phyloP scores from a whole-genome alignment of 2,329 filamentous ascomycete species.

The Podosphaera fusca region DNA sequence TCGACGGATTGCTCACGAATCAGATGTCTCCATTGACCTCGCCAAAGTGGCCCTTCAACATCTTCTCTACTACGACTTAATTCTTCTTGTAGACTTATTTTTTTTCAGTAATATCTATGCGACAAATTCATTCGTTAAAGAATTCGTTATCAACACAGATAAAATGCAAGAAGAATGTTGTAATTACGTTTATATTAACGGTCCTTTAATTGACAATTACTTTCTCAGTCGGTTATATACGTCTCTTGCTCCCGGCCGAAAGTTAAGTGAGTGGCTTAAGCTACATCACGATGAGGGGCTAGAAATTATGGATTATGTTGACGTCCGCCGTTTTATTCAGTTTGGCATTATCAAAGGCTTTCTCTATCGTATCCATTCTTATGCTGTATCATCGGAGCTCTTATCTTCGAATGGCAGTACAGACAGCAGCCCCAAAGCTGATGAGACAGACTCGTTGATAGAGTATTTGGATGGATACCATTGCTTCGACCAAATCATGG shows the following conservation, averaged over 20 bases:
- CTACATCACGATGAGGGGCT: slow-evolving; percentile 43
- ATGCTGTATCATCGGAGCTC: slow-evolving; percentile 48
- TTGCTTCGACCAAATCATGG: slow-evolving; percentile 64
- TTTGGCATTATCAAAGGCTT: slow-evolving; percentile 93
- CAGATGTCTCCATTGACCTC: slow-evolving; percentile 69
- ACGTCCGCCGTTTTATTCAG: slow-evolving; percentile 77
- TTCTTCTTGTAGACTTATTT: slow-evolving; percentile 82
- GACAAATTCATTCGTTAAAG: slow-evolving; percentile 50
- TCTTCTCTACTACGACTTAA: slow-evolving; percentile 77
- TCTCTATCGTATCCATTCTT: slow-evolving; percentile 80
- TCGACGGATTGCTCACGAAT: slow-evolving; percentile 60
- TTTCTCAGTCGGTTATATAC: slow-evolving; percentile 66
- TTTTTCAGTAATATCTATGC: slow-evolving; percentile 86
- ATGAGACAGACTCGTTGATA: slow-evolving; percentile 26
- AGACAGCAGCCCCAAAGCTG: slow-evolving; percentile 12
- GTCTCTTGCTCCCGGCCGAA: slow-evolving; percentile 59
- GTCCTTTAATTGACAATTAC: slow-evolving; percentile 26
- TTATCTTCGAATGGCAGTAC: slow-evolving; percentile 20
- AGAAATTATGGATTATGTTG: slow-evolving; percentile 49
- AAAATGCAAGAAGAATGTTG: slow-evolving; percentile 70
- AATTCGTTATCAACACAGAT: slow-evolving; percentile 53
- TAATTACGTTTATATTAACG: slow-evolving; percentile 38
- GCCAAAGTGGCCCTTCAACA: slow-evolving; percentile 73
- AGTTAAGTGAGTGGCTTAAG: slow-evolving; percentile 70
- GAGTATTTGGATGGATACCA: slow-evolving; percentile 53